These are phyloP conservation scores for Coccomyxa sp. DNA, from an alignment of 139 green algal genomes.

Conservation along the genomic window DNA sequence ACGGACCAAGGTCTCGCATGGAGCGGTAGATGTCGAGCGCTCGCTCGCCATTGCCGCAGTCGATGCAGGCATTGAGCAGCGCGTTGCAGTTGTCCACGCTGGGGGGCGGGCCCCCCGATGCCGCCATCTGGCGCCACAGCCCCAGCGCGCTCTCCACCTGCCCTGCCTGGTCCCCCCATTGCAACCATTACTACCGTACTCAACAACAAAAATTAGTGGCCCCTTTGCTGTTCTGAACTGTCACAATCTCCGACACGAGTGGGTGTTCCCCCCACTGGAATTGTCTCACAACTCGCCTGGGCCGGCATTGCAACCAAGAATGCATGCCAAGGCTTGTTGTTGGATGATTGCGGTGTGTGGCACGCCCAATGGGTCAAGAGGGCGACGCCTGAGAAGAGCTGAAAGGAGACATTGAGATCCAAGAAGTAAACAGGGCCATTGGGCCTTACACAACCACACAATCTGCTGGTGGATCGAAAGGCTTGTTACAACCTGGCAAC, in stretches of 20 bases:
- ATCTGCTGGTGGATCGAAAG: too few relatives aligned
- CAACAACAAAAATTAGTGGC: neutral
- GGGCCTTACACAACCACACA: neutral
- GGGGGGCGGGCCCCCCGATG: neutral
- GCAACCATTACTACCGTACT: neutral
- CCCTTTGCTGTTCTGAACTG: neutral
- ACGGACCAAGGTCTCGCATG: neutral
- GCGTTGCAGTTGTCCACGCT: slow-evolving; percentile 28
- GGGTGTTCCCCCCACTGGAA: neutral
- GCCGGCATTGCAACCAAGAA: neutral
- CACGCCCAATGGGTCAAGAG: too few relatives aligned
- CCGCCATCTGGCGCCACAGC: slow-evolving; percentile 27
- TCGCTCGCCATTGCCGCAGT: slow-evolving; percentile 28
- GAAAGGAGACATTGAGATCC: neutral
- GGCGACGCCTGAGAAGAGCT: neutral
- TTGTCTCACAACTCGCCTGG: neutral
- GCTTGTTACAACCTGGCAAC: too few relatives aligned
- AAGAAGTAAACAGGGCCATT: neutral
- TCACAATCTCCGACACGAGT: neutral
- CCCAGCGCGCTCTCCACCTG: slow-evolving; percentile 35
- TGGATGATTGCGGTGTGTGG: neutral
- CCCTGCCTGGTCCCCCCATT: slow-evolving; percentile 16
- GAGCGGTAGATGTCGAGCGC: slow-evolving; percentile 11
- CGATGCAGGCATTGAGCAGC: slow-evolving; percentile 36
- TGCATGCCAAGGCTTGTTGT: neutral